A percentile compares a stretch with the other conserved stretches of the same genome.
Evolutionary conservation across 75 land plant species (phyloP).

Genomic region (Cupressus sempervirens): DNA sequence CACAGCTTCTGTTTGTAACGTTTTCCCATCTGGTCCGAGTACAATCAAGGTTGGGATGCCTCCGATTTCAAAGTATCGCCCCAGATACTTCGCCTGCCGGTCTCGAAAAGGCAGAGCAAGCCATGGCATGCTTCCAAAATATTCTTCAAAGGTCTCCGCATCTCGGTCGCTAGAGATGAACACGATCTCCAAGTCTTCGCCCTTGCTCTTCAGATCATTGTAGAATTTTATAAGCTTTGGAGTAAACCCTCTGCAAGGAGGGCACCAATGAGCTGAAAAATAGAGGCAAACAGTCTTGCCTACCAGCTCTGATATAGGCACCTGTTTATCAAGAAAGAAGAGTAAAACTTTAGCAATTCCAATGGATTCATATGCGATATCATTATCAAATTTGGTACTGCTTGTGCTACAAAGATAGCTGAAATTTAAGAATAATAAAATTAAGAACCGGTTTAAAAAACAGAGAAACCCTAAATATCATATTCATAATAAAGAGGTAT

Average conservation of each 20-base stretch:
- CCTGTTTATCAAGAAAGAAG: constrained; percentile 23
- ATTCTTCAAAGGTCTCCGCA: constrained; percentile 29
- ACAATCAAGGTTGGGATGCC: constrained; percentile 45
- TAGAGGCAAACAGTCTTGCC: constrained; percentile 58
- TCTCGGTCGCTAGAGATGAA: constrained; percentile 37
- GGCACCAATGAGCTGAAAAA: constrained; percentile 34
- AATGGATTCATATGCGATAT: neutral
- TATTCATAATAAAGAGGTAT: no score
- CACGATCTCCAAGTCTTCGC: constrained; percentile 57
- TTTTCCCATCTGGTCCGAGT: constrained; percentile 60
- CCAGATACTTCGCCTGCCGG: constrained; percentile 27
- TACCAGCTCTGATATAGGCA: constrained; percentile 54
- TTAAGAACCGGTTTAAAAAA: neutral
- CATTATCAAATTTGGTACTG: no score
- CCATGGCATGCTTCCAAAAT: constrained; percentile 53
- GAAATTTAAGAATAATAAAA: no score
- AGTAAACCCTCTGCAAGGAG: constrained; percentile 39
- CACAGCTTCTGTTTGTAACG: constrained; percentile 34
- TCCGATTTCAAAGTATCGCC: constrained; percentile 40
- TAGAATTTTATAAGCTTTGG: constrained; percentile 38
- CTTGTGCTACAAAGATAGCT: no score
- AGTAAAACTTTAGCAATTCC: neutral
- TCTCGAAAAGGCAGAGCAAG: constrained; percentile 55
- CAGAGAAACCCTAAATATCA: neutral
- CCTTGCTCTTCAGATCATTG: constrained; percentile 34